These are phyloP conservation scores for Gamarada debralockiae DNA, from an alignment of 495 filamentous ascomycete genomes.

Conservation along the genomic window DNA sequence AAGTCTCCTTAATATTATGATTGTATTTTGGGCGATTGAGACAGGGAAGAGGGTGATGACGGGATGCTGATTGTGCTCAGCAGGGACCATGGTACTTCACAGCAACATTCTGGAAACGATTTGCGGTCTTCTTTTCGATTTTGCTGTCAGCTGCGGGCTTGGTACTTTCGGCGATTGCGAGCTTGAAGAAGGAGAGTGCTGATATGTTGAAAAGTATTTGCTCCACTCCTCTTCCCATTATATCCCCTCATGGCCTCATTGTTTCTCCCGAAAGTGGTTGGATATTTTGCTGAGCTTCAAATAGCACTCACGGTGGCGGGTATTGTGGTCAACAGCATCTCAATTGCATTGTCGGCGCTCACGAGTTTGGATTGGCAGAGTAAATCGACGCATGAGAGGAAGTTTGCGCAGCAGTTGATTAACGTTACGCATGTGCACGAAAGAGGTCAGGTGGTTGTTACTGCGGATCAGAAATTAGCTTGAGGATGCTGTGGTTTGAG, in stretches of 20 bases:
- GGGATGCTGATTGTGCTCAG: not conserved
- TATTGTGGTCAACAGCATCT: slow-evolving; percentile 13
- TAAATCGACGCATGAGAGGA: slow-evolving; percentile 1
- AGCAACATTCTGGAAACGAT: slow-evolving; percentile 15
- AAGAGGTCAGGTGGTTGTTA: slow-evolving; percentile 9
- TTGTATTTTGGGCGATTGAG: not conserved
- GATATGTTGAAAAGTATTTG: slow-evolving; percentile 1
- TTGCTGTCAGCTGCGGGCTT: slow-evolving; percentile 3
- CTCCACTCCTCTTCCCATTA: not conserved
- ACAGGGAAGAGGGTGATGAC: no score
- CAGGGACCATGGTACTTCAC: slow-evolving; percentile 9
- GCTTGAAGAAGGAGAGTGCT: not conserved
- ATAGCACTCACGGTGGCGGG: slow-evolving; percentile 7
- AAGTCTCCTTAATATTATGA: not conserved
- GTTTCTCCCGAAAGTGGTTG: no score
- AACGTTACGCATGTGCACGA: slow-evolving; percentile 15
- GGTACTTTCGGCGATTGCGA: slow-evolving; percentile 6
- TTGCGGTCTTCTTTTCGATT: slow-evolving; percentile 11
- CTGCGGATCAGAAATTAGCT: not conserved
- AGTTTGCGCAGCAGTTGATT: slow-evolving; percentile 10
- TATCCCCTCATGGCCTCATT: not conserved
- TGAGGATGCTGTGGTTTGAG: no score
- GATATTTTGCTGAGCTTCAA: not conserved
- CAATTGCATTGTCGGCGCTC: slow-evolving; percentile 5
- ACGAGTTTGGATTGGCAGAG: slow-evolving; percentile 17